Evolutionary conservation across 495 filamentous ascomycete species (phyloP).

Genomic region (Daldinia loculata): DNA sequence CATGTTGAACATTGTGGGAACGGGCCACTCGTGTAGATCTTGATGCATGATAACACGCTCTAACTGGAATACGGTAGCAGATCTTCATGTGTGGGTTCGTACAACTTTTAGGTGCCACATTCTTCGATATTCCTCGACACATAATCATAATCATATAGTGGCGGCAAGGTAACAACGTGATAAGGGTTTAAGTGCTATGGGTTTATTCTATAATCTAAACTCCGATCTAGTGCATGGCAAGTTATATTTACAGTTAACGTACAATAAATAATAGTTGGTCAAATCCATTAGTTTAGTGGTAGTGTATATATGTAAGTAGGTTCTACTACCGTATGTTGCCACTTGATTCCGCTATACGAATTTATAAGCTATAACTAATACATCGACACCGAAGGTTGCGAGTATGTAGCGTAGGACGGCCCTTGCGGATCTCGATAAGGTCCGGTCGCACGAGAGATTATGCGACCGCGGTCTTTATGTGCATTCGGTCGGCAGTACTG

Average conservation of each 20-base stretch:
- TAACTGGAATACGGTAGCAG: not conserved
- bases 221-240: not conserved
- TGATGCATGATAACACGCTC: not conserved
- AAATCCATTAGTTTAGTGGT: not conserved
- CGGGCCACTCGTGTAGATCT: not conserved
- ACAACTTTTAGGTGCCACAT: not conserved
- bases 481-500: constrained; percentile 4
- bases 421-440: not conserved
- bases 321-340: not conserved
- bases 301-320: not conserved
- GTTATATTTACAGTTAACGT: not conserved
- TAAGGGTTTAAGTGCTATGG: constrained; percentile 1
- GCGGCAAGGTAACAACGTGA: constrained; percentile 9
- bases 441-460: constrained; percentile 1
- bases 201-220: constrained; percentile 3
- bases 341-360: not conserved
- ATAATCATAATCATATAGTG: not conserved
- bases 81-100: not conserved
- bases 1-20: not conserved
- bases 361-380: not conserved
- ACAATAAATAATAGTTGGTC: not conserved
- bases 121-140: not conserved
- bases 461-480: not conserved
- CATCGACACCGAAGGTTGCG: not conserved
- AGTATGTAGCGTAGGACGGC: not conserved